Evolutionary conservation across 441 rosid species (phyloP).

Genomic region (Corymbia calophylla): DNA sequence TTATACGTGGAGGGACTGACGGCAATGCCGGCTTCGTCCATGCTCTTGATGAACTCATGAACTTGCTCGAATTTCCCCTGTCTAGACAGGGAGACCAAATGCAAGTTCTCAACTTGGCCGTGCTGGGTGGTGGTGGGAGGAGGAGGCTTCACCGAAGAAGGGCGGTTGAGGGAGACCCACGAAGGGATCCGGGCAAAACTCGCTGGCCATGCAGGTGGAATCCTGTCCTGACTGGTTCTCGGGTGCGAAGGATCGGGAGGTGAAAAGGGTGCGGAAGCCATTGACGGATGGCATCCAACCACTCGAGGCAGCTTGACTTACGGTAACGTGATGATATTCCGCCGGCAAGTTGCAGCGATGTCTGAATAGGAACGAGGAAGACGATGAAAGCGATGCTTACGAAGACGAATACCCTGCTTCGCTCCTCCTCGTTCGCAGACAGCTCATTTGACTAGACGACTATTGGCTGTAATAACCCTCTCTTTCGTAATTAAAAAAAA

Average conservation of each 20-base stretch:
- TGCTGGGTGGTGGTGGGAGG: not conserved
- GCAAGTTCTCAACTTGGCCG: conserved; percentile 51
- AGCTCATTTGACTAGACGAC: too few relatives aligned
- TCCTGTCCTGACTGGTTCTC: conserved; percentile 1
- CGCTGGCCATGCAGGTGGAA: conserved; percentile 4
- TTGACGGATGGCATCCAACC: not conserved
- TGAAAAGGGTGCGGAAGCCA: not conserved
- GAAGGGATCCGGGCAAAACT: conserved; percentile 43
- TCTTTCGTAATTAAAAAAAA: accelerated
- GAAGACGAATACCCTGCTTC: not conserved
- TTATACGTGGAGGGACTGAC: conserved; percentile 29
- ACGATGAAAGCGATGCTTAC: not conserved
- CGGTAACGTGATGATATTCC: not conserved
- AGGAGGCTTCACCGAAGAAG: conserved; percentile 19
- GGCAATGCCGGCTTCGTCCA: conserved; percentile 43
- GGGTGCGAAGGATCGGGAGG: conserved; percentile 4
- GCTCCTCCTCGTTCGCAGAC: not conserved
- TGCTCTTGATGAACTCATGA: conserved; percentile 36
- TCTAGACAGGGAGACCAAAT: conserved; percentile 48
- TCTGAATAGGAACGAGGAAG: not conserved
- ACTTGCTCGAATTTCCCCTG: conserved; percentile 57
- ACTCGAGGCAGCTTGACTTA: not conserved
- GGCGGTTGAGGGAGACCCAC: conserved; percentile 44
- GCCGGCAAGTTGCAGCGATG: not conserved
- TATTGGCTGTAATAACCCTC: too few relatives aligned